These are phyloP conservation scores for Lasiodiplodia citricola DNA, from an alignment of 2,329 filamentous ascomycete species.

Conservation along the genomic window DNA sequence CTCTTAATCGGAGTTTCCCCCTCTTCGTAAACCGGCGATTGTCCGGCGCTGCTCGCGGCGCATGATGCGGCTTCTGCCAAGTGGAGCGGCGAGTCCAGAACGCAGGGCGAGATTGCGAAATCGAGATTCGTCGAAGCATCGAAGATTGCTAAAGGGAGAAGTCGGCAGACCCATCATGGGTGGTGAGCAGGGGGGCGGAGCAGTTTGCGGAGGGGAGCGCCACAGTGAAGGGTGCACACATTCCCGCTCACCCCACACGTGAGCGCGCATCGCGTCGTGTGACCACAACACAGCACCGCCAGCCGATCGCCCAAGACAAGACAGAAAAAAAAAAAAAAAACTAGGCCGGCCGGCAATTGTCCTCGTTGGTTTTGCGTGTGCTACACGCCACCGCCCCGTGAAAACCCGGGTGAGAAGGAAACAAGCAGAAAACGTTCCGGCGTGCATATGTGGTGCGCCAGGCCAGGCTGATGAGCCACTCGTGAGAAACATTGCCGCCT, in stretches of 20 bases:
- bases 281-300: background rate
- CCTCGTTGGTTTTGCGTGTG: background rate
- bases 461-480: background rate
- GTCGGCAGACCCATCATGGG: background rate
- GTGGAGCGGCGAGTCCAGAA: background rate
- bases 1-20: slow-evolving; percentile 9
- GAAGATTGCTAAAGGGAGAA: background rate
- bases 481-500: background rate
- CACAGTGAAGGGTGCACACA: background rate
- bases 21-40: background rate
- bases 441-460: background rate
- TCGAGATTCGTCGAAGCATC: background rate
- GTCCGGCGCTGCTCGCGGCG: background rate
- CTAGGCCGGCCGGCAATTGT: background rate
- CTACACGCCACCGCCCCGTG: slow-evolving; percentile 5
- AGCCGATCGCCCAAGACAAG: background rate
- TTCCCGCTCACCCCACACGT: slow-evolving; percentile 5
- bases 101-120: background rate
- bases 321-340: background rate
- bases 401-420: slow-evolving; percentile 5
- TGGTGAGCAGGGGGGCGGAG: background rate
- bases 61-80: background rate
- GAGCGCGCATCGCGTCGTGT: slow-evolving; percentile 5
- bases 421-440: background rate
- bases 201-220: background rate